These are phyloP conservation scores for Oryza meridionalis DNA, from an alignment of 176 grass and related monocot species.

Conservation along the genomic window DNA sequence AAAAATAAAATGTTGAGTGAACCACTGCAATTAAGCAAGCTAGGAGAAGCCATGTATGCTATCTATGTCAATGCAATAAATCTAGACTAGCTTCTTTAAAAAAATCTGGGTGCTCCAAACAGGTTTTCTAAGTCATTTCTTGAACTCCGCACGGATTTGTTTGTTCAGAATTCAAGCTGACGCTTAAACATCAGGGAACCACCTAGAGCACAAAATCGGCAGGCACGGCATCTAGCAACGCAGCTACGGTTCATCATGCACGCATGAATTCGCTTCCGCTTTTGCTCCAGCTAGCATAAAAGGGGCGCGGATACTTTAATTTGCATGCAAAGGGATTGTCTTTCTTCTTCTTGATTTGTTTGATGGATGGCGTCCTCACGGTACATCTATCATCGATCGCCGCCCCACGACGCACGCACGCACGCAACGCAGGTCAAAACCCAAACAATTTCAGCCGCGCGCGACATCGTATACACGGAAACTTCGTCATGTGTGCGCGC, in stretches of 20 bases:
- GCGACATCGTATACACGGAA: not conserved
- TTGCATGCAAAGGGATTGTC: slow-evolving; percentile 36
- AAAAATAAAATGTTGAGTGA: not conserved
- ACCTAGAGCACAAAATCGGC: no score
- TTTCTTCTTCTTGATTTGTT: not conserved
- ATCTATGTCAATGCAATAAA: not conserved
- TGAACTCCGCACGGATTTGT: no score
- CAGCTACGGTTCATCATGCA: not conserved
- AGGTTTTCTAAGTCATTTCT: not conserved
- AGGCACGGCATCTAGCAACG: not conserved
- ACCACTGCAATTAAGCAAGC: not conserved
- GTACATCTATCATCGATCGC: slow-evolving; percentile 7
- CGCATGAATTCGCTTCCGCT: not conserved
- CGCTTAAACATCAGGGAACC: no score
- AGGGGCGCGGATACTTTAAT: slow-evolving; percentile 18
- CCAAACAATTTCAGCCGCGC: not conserved
- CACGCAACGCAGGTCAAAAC: slow-evolving; percentile 26
- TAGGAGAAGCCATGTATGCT: not conserved
- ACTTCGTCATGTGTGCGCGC: not conserved
- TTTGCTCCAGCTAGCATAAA: slow-evolving; percentile 35
- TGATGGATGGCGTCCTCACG: slow-evolving; percentile 12
- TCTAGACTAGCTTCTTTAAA: not conserved
- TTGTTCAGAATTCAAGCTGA: no score
- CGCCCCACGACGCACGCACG: slow-evolving; percentile 33
- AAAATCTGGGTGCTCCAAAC: not conserved